Conservation (phyloP, 1,139 yeast species). For the Sugiyamaella grinbergsii region DNA sequence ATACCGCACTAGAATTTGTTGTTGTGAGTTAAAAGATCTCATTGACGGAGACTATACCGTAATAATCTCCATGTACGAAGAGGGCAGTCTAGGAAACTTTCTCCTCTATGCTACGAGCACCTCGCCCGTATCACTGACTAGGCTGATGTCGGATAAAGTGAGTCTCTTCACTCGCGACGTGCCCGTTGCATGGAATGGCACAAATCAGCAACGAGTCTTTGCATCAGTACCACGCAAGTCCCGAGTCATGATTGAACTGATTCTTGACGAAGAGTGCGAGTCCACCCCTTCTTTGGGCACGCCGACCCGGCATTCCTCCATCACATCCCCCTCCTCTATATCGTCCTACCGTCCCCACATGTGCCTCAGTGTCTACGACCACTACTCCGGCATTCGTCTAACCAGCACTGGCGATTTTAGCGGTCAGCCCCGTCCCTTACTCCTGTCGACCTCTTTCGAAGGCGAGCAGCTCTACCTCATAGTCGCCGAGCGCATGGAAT, state of each 20-base stretch:
- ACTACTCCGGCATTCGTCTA: slow-evolving; percentile 21
- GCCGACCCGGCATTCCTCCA: not conserved
- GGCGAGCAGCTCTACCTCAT: slow-evolving; percentile 26
- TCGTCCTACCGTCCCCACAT: slow-evolving; percentile 35
- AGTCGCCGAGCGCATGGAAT: slow-evolving; percentile 39
- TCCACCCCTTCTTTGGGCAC: slow-evolving; percentile 17
- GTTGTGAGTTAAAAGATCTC: slow-evolving; percentile 42
- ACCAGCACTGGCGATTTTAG: slow-evolving; percentile 49
- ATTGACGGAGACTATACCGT: slow-evolving; percentile 45
- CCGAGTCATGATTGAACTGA: slow-evolving; percentile 14
- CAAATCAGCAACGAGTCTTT: slow-evolving; percentile 29
- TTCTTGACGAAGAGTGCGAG: slow-evolving; percentile 4
- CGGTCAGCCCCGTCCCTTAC: slow-evolving; percentile 33
- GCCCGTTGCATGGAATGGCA: slow-evolving; percentile 29
- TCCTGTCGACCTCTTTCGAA: slow-evolving; percentile 9
- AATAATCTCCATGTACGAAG: slow-evolving; percentile 41
- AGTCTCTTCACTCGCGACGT: slow-evolving; percentile 31
- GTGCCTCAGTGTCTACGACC: slow-evolving; percentile 38
- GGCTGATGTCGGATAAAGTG: slow-evolving; percentile 30
- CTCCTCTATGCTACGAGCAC: slow-evolving; percentile 19
- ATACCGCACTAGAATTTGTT: slow-evolving; percentile 40
- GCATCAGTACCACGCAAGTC: slow-evolving; percentile 18
- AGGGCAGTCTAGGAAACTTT: slow-evolving; percentile 9
- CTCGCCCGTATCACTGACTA: slow-evolving; percentile 28
- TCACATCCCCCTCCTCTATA: not conserved